A percentile compares a stretch with the other conserved stretches of the same genome.
Evolutionary conservation across 345 rosid genomes (phyloP).

Genomic region (Eutrema yunnanense): DNA sequence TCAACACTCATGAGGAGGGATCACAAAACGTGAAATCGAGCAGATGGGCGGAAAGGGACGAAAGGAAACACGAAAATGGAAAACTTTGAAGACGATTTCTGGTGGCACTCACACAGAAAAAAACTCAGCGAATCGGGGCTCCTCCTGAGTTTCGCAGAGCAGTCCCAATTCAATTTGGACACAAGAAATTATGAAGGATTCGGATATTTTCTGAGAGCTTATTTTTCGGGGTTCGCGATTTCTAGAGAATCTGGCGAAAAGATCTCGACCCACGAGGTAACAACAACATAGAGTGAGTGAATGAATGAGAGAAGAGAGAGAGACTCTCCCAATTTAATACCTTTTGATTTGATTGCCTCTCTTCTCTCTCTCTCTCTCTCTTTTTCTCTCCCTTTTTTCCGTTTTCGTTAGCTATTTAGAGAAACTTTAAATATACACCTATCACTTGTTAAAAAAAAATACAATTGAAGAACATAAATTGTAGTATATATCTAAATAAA

Average conservation of each 20-base stretch:
- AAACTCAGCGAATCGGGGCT: background rate
- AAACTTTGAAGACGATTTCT: background rate
- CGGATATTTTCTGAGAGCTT: conserved; percentile 1
- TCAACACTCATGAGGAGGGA: background rate
- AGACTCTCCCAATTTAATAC: background rate
- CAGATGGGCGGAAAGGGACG: conserved; percentile 20
- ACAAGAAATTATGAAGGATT: background rate
- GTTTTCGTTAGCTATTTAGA: background rate
- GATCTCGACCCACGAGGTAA: conserved; percentile 16
- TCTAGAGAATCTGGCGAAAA: conserved; percentile 15
- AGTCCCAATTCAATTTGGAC: background rate
- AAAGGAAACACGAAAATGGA: conserved; percentile 26
- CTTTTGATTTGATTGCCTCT: conserved; percentile 3
- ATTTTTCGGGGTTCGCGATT: conserved; percentile 1
- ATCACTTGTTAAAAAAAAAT: background rate
- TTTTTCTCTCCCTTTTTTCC: background rate
- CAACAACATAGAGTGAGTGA: background rate
- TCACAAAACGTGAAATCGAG: background rate
- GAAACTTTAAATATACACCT: background rate
- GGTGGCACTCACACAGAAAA: conserved; percentile 32
- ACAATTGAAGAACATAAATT: background rate
- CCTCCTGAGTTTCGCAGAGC: background rate
- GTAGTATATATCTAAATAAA: background rate
- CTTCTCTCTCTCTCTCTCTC: background rate
- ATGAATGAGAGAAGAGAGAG: conserved; percentile 17